Conservation (phyloP, 257 asterid genomes). For the Rehmannia glutinosa region DNA sequence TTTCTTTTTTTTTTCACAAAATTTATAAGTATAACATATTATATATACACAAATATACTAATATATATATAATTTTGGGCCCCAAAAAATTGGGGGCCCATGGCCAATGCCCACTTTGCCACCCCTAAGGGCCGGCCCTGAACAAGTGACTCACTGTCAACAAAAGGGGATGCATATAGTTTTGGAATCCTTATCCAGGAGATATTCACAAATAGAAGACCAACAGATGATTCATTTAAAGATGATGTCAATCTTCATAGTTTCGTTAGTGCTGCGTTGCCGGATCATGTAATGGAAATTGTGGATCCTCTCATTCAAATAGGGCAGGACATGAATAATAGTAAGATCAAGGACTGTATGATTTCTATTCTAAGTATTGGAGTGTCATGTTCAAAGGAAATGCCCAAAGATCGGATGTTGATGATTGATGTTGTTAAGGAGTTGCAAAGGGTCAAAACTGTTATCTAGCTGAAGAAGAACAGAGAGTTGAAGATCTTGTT, state of each 20-base stretch:
- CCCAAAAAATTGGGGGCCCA: no score
- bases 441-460: not conserved
- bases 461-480: no score
- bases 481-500: no score
- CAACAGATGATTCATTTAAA: slow-evolving; percentile 20
- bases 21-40: no score
- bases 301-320: not conserved
- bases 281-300: no score
- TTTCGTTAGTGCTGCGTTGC: no score
- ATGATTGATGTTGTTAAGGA: slow-evolving; percentile 16
- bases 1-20: no score
- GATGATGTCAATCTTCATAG: not conserved
- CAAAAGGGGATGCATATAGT: slow-evolving; percentile 27
- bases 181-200: slow-evolving; percentile 32
- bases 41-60: no score
- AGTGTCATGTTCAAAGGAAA: slow-evolving; percentile 8
- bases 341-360: not conserved
- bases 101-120: no score
- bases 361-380: slow-evolving; percentile 5
- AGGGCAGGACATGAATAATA: not conserved
- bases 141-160: no score
- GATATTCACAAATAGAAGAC: slow-evolving; percentile 24
- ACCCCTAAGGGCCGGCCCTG: no score
- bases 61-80: no score
- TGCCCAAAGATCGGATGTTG: slow-evolving; percentile 12